These are phyloP conservation scores for Plasmodium coatneyi DNA, from an alignment of 169 alveolate species.

Conservation along the genomic window DNA sequence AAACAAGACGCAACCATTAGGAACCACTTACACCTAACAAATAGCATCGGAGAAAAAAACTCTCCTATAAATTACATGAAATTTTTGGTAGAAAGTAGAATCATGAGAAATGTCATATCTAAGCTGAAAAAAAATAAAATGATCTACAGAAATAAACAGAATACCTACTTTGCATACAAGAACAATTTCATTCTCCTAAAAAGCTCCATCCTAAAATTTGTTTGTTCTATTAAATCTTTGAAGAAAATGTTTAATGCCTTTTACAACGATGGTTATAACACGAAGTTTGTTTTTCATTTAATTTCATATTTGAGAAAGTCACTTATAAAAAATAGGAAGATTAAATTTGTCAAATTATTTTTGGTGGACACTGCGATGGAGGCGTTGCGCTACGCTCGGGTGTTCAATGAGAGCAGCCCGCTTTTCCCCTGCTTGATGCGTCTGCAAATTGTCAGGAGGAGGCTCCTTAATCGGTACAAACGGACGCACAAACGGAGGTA, in stretches of 20 bases:
- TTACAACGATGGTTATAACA: slow-evolving; percentile 34
- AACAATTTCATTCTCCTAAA: slow-evolving; percentile 54
- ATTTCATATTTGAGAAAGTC: slow-evolving; percentile 45
- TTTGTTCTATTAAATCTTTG: slow-evolving; percentile 64
- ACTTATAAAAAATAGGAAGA: slow-evolving; percentile 49
- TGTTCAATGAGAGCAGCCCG: slow-evolving; percentile 7
- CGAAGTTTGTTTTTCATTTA: slow-evolving; percentile 37
- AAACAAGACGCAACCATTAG: slow-evolving; percentile 67
- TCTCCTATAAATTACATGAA: slow-evolving; percentile 38
- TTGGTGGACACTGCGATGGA: slow-evolving; percentile 61
- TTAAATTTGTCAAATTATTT: slow-evolving; percentile 58
- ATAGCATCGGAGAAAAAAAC: slow-evolving; percentile 21
- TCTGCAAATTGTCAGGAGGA: slow-evolving; percentile 26
- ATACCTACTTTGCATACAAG: slow-evolving; percentile 44
- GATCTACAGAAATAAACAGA: slow-evolving; percentile 46
- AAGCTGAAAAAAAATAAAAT: slow-evolving; percentile 40
- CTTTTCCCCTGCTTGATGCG: slow-evolving; percentile 23
- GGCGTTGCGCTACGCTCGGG: slow-evolving; percentile 48
- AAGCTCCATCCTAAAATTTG: slow-evolving; percentile 64
- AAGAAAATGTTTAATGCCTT: slow-evolving; percentile 54
- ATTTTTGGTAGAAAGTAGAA: slow-evolving; percentile 57
- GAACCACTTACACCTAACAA: slow-evolving; percentile 45
- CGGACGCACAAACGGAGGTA: slow-evolving; percentile 1
- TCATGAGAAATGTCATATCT: slow-evolving; percentile 39
- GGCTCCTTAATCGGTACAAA: slow-evolving; percentile 18